Percentiles rank a stretch among this genome's conserved stretches.
phyloP scores from a whole-genome alignment of 208 protist species.

The Phytomonas serpens region DNA sequence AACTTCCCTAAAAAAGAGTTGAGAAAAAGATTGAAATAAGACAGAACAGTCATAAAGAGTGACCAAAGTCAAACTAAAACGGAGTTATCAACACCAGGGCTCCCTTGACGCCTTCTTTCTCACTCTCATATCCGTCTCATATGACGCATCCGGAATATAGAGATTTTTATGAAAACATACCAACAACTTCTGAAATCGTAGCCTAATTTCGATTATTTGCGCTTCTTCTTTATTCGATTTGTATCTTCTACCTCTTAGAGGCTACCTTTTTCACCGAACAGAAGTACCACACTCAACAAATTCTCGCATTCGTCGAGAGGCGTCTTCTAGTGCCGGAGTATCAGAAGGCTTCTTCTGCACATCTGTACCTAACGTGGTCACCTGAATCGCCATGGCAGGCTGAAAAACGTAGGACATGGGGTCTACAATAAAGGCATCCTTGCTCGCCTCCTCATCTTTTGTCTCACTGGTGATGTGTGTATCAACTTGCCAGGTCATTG shows the following conservation, averaged over 20 bases:
- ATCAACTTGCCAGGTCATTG: slow-evolving; percentile 91
- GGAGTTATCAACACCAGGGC: neutral
- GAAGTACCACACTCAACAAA: slow-evolving; percentile 84
- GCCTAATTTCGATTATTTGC: neutral
- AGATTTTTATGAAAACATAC: neutral
- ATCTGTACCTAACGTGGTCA: slow-evolving; percentile 82
- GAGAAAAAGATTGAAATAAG: too few species aligned
- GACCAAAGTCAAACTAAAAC: too few species aligned
- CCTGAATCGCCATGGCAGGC: slow-evolving; percentile 80
- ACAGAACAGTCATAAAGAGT: too few species aligned
- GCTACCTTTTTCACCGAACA: slow-evolving; percentile 30
- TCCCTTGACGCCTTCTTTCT: neutral
- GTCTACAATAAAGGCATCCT: slow-evolving; percentile 80
- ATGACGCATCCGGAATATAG: neutral
- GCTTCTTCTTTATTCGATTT: neutral
- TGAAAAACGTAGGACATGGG: slow-evolving; percentile 88
- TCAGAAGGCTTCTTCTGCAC: slow-evolving; percentile 74
- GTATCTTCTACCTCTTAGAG: neutral
- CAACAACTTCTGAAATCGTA: neutral
- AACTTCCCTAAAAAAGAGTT: neutral
- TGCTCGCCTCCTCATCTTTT: slow-evolving; percentile 40
- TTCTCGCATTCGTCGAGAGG: slow-evolving; percentile 80
- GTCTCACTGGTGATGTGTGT: slow-evolving; percentile 76
- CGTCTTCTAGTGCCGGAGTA: slow-evolving; percentile 77
- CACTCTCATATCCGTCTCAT: too few species aligned